Conservation (phyloP, 345 rosid genomes). For the Cardiospermum halicacabum region DNA sequence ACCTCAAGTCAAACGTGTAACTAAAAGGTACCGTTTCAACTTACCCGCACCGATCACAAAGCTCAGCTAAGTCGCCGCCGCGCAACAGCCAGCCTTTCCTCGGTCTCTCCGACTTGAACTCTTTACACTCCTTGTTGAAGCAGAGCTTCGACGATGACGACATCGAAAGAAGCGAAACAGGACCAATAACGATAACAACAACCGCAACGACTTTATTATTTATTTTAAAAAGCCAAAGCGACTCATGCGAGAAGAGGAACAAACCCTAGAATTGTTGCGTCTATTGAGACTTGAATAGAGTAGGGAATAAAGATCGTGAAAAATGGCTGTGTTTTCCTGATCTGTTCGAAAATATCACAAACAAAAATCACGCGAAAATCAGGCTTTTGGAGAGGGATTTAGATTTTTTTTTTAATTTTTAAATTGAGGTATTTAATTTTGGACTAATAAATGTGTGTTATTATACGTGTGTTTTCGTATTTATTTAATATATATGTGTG, state of each 20-base stretch:
- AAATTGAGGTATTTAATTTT: neutral
- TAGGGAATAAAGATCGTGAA: neutral
- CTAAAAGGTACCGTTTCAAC: slow-evolving; percentile 8
- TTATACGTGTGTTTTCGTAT: neutral
- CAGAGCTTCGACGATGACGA: slow-evolving; percentile 48
- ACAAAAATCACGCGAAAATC: neutral
- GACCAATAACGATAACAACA: neutral
- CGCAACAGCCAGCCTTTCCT: slow-evolving; percentile 89
- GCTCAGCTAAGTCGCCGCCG: slow-evolving; percentile 75
- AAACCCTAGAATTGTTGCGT: slow-evolving; percentile 4
- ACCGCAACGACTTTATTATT: neutral
- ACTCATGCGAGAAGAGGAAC: neutral
- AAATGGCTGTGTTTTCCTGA: slow-evolving; percentile 4
- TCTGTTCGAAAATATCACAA: neutral
- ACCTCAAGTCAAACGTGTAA: slow-evolving; percentile 8
- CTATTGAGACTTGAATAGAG: neutral
- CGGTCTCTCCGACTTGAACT: slow-evolving; percentile 46
- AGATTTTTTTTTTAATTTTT: neutral
- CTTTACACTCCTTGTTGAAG: slow-evolving; percentile 67
- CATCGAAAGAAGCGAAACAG: slow-evolving; percentile 11
- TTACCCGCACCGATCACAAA: slow-evolving; percentile 97
- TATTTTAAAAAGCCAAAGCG: neutral
- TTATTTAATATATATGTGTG: slow-evolving; percentile 3
- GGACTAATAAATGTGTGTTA: neutral
- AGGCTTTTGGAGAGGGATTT: slow-evolving; percentile 11